phyloP scores from a whole-genome alignment of 176 grass and related monocot genomes.

The Oryza australiensis region DNA sequence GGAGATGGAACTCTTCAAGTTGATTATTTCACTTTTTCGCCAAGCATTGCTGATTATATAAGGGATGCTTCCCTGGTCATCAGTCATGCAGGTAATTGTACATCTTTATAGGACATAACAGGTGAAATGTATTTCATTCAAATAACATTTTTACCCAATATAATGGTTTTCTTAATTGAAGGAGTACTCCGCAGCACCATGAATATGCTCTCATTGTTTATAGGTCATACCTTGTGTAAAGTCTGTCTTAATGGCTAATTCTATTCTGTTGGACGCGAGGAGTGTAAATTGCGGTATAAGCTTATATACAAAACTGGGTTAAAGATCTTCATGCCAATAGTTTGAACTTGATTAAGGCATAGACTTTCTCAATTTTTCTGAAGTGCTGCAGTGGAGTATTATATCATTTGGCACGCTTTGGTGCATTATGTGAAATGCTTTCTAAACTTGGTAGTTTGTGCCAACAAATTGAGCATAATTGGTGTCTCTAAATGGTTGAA shows the following conservation, averaged over 20 bases:
- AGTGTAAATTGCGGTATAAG: background rate
- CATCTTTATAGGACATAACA: no score
- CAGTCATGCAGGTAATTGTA: slow-evolving; percentile 76
- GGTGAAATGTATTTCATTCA: no score
- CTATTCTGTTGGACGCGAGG: background rate
- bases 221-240: background rate
- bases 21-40: slow-evolving; percentile 88
- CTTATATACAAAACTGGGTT: background rate
- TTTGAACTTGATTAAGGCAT: background rate
- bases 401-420: background rate
- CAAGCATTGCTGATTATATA: slow-evolving; percentile 70
- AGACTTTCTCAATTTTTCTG: background rate
- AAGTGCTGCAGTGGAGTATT: background rate
- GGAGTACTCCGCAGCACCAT: background rate
- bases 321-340: background rate
- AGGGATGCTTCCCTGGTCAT: slow-evolving; percentile 73
- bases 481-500: background rate
- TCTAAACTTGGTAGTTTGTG: background rate
- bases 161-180: background rate
- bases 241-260: background rate
- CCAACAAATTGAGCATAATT: background rate
- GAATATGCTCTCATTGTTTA: background rate
- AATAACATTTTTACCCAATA: no score
- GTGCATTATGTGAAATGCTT: background rate
- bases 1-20: slow-evolving; percentile 51